Evolutionary conservation across 805 yeast species (phyloP).

Genomic region (Metschnikowia peoriensis): DNA sequence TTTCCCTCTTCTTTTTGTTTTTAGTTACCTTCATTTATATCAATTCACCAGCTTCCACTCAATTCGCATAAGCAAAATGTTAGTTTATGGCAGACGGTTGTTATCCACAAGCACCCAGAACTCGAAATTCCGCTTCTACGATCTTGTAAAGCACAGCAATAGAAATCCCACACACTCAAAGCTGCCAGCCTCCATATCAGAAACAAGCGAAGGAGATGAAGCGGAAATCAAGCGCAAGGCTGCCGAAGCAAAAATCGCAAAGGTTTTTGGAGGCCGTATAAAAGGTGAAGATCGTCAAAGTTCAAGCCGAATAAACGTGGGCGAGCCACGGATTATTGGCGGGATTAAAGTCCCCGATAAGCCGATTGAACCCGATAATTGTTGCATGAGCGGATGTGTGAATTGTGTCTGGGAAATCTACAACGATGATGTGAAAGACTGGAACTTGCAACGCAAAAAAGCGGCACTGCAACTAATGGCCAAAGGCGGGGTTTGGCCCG

Average conservation of each 20-base stretch:
- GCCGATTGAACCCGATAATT: slow-evolving; percentile 90
- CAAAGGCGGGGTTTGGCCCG: slow-evolving; percentile 46
- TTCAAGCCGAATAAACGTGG: slow-evolving; percentile 36
- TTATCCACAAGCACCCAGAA: slow-evolving; percentile 1
- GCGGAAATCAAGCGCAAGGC: slow-evolving; percentile 16
- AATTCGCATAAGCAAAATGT: background rate
- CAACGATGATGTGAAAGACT: slow-evolving; percentile 82
- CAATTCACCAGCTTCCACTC: too few relatives aligned
- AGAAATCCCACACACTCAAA: slow-evolving; percentile 25
- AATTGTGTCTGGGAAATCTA: slow-evolving; percentile 96
- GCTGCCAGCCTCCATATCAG: slow-evolving; percentile 6
- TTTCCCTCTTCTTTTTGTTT: background rate
- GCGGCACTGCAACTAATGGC: slow-evolving; percentile 49
- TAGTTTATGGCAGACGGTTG: background rate
- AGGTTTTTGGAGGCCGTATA: slow-evolving; percentile 56
- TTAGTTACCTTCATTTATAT: too few relatives aligned
- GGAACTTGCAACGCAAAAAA: slow-evolving; percentile 58
- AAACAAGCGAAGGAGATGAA: background rate
- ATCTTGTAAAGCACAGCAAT: slow-evolving; percentile 35
- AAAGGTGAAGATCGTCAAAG: slow-evolving; percentile 49
- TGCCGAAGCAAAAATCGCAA: slow-evolving; percentile 47
- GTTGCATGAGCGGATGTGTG: slow-evolving; percentile 96
- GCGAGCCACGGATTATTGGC: slow-evolving; percentile 36
- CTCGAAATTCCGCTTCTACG: slow-evolving; percentile 33
- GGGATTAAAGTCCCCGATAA: slow-evolving; percentile 80